phyloP scores from a whole-genome alignment of 2,329 filamentous ascomycete genomes.

The Venturiaceae sp. region DNA sequence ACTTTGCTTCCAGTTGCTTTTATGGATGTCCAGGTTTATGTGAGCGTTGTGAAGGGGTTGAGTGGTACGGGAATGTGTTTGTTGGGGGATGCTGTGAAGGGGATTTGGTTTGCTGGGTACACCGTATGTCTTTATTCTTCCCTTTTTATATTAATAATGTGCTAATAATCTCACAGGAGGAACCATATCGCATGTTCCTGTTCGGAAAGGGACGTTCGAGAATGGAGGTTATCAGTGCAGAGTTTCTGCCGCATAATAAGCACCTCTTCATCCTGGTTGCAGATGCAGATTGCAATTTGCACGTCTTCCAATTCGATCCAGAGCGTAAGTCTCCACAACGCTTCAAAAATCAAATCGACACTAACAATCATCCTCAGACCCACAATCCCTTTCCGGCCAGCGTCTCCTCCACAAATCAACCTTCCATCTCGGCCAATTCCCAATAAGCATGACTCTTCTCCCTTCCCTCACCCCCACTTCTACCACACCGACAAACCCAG shows the following conservation, averaged over 20 bases:
- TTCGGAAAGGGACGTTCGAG: constrained; percentile 78
- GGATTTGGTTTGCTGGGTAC: constrained; percentile 92
- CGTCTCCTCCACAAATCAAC: constrained; percentile 78
- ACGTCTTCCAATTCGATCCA: constrained; percentile 88
- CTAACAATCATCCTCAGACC: constrained; percentile 48
- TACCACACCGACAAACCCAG: constrained; percentile 20
- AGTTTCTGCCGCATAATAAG: constrained; percentile 79
- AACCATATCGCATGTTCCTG: constrained; percentile 89
- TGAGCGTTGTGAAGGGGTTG: constrained; percentile 75
- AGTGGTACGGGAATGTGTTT: constrained; percentile 76
- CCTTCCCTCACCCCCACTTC: constrained; percentile 43
- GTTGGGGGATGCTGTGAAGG: constrained; percentile 84
- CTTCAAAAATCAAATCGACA: background rate
- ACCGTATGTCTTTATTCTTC: constrained; percentile 39
- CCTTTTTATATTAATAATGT: background rate
- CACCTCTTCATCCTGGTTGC: constrained; percentile 74
- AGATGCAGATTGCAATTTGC: constrained; percentile 77
- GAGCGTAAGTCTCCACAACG: constrained; percentile 55
- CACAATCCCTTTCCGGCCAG: constrained; percentile 83
- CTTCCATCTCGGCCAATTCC: constrained; percentile 76
- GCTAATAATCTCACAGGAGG: constrained; percentile 45
- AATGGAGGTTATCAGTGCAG: constrained; percentile 70
- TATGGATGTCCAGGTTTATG: constrained; percentile 94
- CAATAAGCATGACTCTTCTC: constrained; percentile 65
- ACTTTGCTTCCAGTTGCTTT: constrained; percentile 90